Base-by-base conservation (phyloP, 352 stramenopile species). In the Albugo laibachii region DNA sequence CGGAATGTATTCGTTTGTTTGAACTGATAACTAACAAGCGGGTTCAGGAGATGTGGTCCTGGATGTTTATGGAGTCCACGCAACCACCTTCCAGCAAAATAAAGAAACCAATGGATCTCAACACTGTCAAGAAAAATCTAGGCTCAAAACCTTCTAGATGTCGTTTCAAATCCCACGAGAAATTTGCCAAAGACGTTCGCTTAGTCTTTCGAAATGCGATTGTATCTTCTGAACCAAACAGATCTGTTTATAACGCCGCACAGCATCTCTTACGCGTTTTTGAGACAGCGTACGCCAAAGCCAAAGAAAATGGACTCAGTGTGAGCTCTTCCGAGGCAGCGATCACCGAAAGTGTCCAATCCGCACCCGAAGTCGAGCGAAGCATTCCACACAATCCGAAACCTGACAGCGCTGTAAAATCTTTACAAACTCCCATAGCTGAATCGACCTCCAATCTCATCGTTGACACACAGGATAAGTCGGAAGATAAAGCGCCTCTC, bases 21-120 rank as follows among this genome's bases (percentile, higher is more conserved):
- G 69, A 84, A 36, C 56, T 84, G 49, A 62, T 87, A 49, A 83
- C 62, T 18, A 87, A 87, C 52, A 66, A 76, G 52, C 69, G 70
- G 40, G 70, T 87, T 37, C 75, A 87, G 58, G 70, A 87, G 55
- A 87, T 66, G 60, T 87, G 75, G 75, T 87, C 75, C 1, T 87
- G 75, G 75, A 70, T 84, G 20, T 89, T 89, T 55, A 84, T 89
- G 73, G 63, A 57, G 49, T 74, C 73, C 19, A 74, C 86, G 50
- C 53, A 57, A 14, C 56, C 49, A 40, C 79, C 86, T 47, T 59
- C 72, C 1, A 31, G 76, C 42, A 54, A 88, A 44, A 74, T 84
- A 52, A 84, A 84, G 49, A 81, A 75, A 49, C 71, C 69, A 56
- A 91, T 91, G 77, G 77, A 86, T 53, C 53, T 91, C 20, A 71